Evolutionary conservation across 2,329 filamentous ascomycete genomes (phyloP), one percentile per base, ranked within the genome.

Genomic region (Scedosporium boydii): DNA sequence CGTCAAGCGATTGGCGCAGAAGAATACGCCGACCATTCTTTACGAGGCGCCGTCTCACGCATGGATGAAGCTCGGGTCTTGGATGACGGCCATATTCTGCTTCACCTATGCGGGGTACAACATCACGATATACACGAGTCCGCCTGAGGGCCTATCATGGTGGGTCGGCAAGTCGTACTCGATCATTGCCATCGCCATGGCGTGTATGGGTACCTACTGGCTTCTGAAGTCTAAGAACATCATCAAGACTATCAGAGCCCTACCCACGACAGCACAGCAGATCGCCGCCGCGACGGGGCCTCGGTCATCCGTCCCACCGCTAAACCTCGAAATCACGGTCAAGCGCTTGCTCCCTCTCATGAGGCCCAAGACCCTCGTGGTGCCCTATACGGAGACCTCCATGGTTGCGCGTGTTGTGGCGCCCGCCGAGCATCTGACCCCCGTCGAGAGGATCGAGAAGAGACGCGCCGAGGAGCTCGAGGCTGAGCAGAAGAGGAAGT

Each of bases 1-100:
- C 73, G 78, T 80, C 68, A 80, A 80, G 64, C 80, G 78, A 64
- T 78, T 90, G 44, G 81, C 83, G 14, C 75, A 77, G 63, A 82
- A 83, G 65, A 69, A 78, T n/a, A 74, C 78, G 1, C 78, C 82
- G 4, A 85, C 87, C 6, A 73, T 82, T 3, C 77, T 91, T 53
- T 91, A 89, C 76, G 78, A 87, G 68, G 81, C 82, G 1, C 84
- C 85, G 14, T 85, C 85, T 1, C 86, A 89, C 68, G 81, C 82
- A 63, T 79, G 80, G 73, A 88, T 86, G 71, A 80, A 87, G 65
- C 70, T 83, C 66, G 82, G 83, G 56, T 84, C 83, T 69, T 86
- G 87, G 72, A 71, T 75, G 14, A 80, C 83, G 27, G 82, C 82
- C 2, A 64, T 78, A 23, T 81, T 82, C 68, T 84, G 80, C 71